A percentile compares a stretch with the other conserved stretches of the same genome.
These are phyloP conservation scores for Candida ortonii DNA, from an alignment of 805 yeast species.

Conservation along the genomic window DNA sequence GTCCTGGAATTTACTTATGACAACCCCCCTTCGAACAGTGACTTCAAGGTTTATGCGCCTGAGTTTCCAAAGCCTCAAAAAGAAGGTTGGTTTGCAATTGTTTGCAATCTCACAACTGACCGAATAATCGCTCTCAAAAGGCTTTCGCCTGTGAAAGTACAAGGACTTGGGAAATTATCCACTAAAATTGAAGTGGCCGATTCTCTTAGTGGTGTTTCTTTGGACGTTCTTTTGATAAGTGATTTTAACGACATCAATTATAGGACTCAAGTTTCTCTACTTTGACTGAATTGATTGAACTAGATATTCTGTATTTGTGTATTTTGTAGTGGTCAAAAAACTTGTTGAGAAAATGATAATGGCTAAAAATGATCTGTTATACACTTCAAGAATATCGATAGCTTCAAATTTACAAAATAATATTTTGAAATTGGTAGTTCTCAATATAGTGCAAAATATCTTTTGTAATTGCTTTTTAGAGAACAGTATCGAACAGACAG, in stretches of 20 bases:
- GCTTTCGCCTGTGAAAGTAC: conserved; percentile 54
- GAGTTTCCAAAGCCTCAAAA: conserved; percentile 87
- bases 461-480: no score
- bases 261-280: conserved; percentile 7
- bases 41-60: conserved; percentile 70
- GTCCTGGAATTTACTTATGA: conserved; percentile 50
- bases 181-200: conserved; percentile 51
- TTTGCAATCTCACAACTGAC: conserved; percentile 46
- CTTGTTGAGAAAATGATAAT: no score
- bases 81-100: conserved; percentile 86
- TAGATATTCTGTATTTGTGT: no score
- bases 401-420: no score
- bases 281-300: conserved; percentile 1
- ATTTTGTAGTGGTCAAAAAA: no score
- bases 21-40: conserved; percentile 48
- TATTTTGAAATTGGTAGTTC: no score
- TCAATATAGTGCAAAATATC: no score
- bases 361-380: no score
- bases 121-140: conserved; percentile 70
- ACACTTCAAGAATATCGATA: no score
- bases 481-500: no score
- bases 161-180: conserved; percentile 34
- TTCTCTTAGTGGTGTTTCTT: conserved; percentile 43
- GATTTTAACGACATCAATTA: conserved; percentile 60
- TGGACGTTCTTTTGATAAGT: conserved; percentile 52